These are phyloP conservation scores for Notholithocarpus densiflorus DNA, from an alignment of 306 rosid genomes.

Conservation along the genomic window DNA sequence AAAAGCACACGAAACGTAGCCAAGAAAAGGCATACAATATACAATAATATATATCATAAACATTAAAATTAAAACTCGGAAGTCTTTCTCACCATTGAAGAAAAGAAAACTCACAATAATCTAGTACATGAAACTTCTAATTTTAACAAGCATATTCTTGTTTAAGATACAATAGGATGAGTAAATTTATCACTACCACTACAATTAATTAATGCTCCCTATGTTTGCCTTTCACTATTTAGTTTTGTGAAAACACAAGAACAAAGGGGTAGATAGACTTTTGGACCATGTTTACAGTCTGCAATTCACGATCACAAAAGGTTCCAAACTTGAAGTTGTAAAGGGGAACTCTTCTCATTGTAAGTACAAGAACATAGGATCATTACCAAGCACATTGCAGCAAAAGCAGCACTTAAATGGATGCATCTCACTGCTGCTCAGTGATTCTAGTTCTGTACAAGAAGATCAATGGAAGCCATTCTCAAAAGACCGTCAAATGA, in stretches of 20 bases:
- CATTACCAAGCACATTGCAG: conserved; percentile 10
- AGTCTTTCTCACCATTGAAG: background rate
- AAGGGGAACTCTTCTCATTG: conserved; percentile 48
- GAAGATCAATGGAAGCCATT: conserved; percentile 27
- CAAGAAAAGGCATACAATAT: background rate
- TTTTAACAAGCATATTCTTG: conserved; percentile 16
- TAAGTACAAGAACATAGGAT: conserved; percentile 19
- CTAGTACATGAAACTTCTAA: conserved; percentile 11
- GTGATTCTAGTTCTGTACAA: conserved; percentile 24
- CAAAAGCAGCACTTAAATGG: background rate
- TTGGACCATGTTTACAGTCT: conserved; percentile 16
- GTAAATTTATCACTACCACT: conserved; percentile 11
- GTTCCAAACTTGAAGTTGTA: conserved; percentile 35
- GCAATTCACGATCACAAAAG: background rate
- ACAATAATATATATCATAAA: background rate
- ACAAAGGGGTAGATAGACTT: background rate
- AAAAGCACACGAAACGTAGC: background rate
- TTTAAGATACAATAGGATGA: background rate
- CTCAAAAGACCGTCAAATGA: conserved; percentile 16
- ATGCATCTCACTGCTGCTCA: conserved; percentile 2
- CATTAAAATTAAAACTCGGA: background rate
- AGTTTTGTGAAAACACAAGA: background rate
- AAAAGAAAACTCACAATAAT: background rate
- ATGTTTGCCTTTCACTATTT: background rate
- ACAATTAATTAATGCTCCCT: background rate